Base-by-base conservation (phyloP, 805 yeast genomes). In the Ogataea degrootiae region DNA sequence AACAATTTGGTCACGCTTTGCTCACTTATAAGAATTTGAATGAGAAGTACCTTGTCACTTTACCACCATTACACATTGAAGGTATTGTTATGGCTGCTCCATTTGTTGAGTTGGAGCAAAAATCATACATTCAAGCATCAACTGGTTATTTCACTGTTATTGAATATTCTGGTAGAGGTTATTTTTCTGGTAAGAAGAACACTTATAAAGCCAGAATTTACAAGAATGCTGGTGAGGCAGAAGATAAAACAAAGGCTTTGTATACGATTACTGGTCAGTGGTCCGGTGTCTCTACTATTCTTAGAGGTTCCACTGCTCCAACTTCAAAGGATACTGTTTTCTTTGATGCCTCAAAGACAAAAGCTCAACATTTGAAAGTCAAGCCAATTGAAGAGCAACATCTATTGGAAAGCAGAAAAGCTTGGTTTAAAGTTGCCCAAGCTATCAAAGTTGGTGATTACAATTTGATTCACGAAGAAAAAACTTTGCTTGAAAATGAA, bases 11-110 rank as follows among this genome's bases (percentile, higher is more conserved):
- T 34, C 97, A 92, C 64, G 95, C 96, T 5, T 60, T 91, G 37
- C 72, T 91, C 59, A 77, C 77, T 52, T 83, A 74, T 58, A 78
- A 79, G 54, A 77, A 78, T 51, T 67, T 83, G 49, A 70, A 76
- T 46, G 96, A 89, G 65, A 63, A 75, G 2, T 94, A 83, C 65
- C 72, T 87, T 56, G 73, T 91, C 47, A 87, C 97, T n/a, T 75
- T 92, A 56, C 99, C 99, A 17, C 89, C 96, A 14, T 74, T 94
- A 58, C 98, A 94, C 68, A 85, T 92, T 51, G 99, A 92, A 69
- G 98, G 99, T 29, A 78, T 92, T 49, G 69, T 92, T 52, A 82
- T 85, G 54, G 97, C 96, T 11, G 76, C 96, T 2, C 99, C 99
- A 29, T 92, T 85, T 66, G 96, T 91, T 45, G 99, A 94, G 72